These are phyloP conservation scores for Pythium aristosporum DNA, from an alignment of 352 stramenopile species.

Conservation along the genomic window DNA sequence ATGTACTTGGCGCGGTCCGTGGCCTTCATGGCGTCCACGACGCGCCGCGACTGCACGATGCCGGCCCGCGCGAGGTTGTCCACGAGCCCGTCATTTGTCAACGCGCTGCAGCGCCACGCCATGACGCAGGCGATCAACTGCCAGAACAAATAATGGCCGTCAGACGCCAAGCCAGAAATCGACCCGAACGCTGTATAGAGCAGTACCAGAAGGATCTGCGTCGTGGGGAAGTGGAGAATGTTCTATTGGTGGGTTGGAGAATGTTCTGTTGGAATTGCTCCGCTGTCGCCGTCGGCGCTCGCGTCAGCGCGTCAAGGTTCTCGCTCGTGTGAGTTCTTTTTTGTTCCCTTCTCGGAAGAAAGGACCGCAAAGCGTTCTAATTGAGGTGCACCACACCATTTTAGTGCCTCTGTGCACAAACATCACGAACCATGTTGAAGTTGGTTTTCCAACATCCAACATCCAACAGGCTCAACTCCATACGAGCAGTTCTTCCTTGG, in stretches of 20 bases:
- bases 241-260: neutral
- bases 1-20: slow-evolving; percentile 78
- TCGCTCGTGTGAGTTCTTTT: neutral
- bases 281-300: neutral
- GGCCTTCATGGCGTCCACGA: slow-evolving; percentile 70
- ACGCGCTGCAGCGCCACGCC: slow-evolving; percentile 73
- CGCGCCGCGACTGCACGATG: slow-evolving; percentile 63
- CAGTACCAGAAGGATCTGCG: neutral
- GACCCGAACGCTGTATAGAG: neutral
- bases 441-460: neutral
- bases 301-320: neutral
- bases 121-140: slow-evolving; percentile 23
- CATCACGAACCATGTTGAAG: slow-evolving; percentile 8
- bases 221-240: neutral
- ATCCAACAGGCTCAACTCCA: too few species aligned
- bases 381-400: slow-evolving; percentile 18
- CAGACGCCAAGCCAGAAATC: neutral
- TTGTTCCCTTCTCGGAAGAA: neutral
- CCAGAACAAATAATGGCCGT: neutral
- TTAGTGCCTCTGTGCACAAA: neutral
- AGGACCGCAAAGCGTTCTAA: slow-evolving; percentile 1
- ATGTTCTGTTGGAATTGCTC: too few species aligned
- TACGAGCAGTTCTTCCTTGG: too few species aligned
- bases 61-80: slow-evolving; percentile 66
- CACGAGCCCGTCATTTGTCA: slow-evolving; percentile 64